Percentiles rank a stretch among this genome's conserved stretches.
Evolutionary conservation across 1,284 basidiomycete genomes (phyloP).

Genomic region (Leccinum subatratum): DNA sequence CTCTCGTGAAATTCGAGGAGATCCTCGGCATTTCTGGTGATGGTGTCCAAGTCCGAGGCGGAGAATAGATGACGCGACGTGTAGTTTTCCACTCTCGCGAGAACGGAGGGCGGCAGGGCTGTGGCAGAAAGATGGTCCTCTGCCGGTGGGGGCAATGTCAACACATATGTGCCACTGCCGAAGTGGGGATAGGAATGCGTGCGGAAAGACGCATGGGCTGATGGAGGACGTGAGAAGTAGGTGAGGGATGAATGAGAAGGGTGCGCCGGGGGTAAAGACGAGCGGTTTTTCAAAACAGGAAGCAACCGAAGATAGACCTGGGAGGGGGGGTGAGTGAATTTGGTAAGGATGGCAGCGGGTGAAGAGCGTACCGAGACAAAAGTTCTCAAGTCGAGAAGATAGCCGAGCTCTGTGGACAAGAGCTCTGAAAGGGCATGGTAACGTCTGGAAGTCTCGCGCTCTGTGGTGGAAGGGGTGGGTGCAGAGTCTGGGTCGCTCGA

Average conservation of each 20-base stretch:
- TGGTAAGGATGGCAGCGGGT: neutral
- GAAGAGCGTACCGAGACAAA: conserved; percentile 61
- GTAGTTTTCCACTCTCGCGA: conserved; percentile 36
- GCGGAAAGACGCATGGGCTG: conserved; percentile 26
- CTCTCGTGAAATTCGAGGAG: conserved; percentile 72
- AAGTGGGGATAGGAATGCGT: conserved; percentile 25
- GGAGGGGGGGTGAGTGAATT: conserved; percentile 24
- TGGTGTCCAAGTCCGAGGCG: conserved; percentile 48
- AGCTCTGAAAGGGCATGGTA: conserved; percentile 76
- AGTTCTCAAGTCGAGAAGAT: conserved; percentile 70
- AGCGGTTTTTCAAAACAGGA: conserved; percentile 33
- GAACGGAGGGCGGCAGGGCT: conserved; percentile 3
- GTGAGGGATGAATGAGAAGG: conserved; percentile 36
- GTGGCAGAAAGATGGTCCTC: conserved; percentile 14
- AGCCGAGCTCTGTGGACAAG: conserved; percentile 76
- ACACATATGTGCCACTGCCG: neutral
- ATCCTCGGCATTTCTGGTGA: conserved; percentile 71
- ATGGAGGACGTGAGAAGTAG: conserved; percentile 33
- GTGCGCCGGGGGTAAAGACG: conserved; percentile 36
- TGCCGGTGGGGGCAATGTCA: neutral
- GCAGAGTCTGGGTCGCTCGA: conserved; percentile 7
- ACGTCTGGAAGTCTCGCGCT: conserved; percentile 44
- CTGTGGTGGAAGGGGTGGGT: neutral
- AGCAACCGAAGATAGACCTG: conserved; percentile 34
- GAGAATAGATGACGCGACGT: conserved; percentile 46